phyloP scores from a whole-genome alignment of 192 early-diverging fungal genomes.

The Haplosporangium gracile region DNA sequence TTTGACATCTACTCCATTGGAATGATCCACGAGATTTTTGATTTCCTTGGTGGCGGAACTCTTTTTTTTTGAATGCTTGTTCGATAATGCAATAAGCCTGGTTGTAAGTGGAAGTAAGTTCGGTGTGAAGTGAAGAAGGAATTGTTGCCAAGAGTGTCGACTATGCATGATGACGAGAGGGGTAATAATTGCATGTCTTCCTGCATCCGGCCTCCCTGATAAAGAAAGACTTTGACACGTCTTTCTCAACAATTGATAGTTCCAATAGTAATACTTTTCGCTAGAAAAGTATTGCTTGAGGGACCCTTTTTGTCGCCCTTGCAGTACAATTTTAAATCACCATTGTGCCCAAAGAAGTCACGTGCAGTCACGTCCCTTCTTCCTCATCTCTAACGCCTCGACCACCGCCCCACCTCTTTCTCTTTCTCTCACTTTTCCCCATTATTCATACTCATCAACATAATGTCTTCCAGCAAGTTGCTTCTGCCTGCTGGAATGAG shows the following conservation, averaged over 20 bases:
- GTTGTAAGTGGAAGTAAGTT: background rate
- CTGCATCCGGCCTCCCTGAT: background rate
- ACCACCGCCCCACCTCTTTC: background rate
- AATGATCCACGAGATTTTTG: background rate
- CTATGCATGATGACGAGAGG: slow-evolving; percentile 1
- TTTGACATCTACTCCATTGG: background rate
- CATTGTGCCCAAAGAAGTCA: too few relatives aligned
- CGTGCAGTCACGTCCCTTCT: background rate
- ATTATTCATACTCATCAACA: background rate
- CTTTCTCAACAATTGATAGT: background rate
- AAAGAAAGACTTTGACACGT: background rate
- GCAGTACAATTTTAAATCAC: too few relatives aligned
- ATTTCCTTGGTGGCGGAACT: background rate
- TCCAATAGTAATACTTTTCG: background rate
- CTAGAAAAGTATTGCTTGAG: background rate
- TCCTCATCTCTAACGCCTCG: background rate
- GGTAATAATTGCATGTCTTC: background rate
- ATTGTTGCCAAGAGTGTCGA: background rate
- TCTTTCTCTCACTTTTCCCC: background rate
- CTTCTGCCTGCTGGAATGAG: slow-evolving; percentile 28
- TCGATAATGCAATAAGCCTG: background rate
- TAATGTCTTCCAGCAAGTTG: slow-evolving; percentile 17
- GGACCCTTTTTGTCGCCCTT: background rate
- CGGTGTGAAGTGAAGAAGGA: background rate
- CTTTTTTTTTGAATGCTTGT: background rate